Evolutionary conservation across 768 basidiomycete species (phyloP).

Genomic region (Lentinula sp.): DNA sequence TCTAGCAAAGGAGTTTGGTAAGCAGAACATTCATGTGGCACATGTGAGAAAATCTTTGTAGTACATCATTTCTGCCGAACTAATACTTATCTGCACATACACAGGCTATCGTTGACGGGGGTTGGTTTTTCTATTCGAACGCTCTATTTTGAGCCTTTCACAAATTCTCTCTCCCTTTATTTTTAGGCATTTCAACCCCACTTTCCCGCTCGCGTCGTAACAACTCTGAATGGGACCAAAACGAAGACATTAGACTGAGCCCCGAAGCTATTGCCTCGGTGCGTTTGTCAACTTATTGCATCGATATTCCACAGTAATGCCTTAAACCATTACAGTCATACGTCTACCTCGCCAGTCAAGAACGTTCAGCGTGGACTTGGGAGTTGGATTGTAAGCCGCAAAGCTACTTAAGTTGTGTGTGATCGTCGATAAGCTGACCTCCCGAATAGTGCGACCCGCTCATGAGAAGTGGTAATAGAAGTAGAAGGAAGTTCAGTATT

Average conservation of each 20-base stretch:
- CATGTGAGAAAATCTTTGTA: neutral
- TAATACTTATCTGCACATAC: neutral
- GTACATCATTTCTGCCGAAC: neutral
- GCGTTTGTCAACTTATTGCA: neutral
- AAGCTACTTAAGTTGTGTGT: neutral
- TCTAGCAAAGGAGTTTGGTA: constrained; percentile 68
- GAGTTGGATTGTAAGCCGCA: constrained; percentile 62
- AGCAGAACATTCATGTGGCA: constrained; percentile 57
- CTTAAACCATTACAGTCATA: constrained; percentile 40
- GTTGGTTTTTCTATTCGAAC: constrained; percentile 17
- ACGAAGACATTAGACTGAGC: neutral
- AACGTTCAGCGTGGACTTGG: constrained; percentile 72
- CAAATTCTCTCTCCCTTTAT: neutral
- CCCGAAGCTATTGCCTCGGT: constrained; percentile 5
- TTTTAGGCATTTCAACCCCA: neutral
- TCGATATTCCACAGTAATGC: constrained; percentile 21
- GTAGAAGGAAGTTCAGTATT: neutral
- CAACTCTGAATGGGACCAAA: neutral
- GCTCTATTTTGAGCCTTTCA: neutral
- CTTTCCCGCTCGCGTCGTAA: neutral
- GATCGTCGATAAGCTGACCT: neutral
- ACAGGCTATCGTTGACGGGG: constrained; percentile 68
- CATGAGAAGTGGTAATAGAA: constrained; percentile 23
- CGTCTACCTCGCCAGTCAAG: constrained; percentile 60
- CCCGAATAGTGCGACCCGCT: constrained; percentile 33